These are phyloP conservation scores for Byssoonygena ceratinophila DNA, from an alignment of 2,329 filamentous ascomycete genomes.

Conservation along the genomic window DNA sequence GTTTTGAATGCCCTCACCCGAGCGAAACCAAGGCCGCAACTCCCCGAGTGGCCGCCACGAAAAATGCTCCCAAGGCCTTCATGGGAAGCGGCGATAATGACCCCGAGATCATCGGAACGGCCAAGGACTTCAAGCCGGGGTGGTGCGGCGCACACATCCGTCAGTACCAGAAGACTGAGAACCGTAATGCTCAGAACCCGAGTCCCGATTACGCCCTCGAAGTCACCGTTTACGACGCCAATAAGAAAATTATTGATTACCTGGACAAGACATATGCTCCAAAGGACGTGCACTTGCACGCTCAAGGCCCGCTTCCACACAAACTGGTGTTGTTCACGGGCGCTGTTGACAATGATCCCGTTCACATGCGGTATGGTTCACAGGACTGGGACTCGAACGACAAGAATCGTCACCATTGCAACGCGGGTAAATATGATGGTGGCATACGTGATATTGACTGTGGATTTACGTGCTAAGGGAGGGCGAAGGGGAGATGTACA, in stretches of 20 bases:
- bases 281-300: neutral
- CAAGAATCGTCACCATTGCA: neutral
- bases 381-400: slow-evolving; percentile 2
- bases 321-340: slow-evolving; percentile 6
- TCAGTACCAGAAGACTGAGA: slow-evolving; percentile 6
- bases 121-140: slow-evolving; percentile 4
- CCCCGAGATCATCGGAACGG: slow-evolving; percentile 5
- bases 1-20: slow-evolving; percentile 6
- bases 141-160: slow-evolving; percentile 8
- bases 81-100: slow-evolving; percentile 6
- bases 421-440: slow-evolving; percentile 1
- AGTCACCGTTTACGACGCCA: slow-evolving; percentile 6
- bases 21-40: neutral
- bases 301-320: slow-evolving; percentile 5
- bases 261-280: slow-evolving; percentile 10
- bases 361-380: neutral
- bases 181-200: slow-evolving; percentile 6
- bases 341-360: slow-evolving; percentile 2
- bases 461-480: neutral
- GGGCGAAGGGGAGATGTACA: neutral
- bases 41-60: neutral
- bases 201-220: slow-evolving; percentile 5
- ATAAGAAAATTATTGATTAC: slow-evolving; percentile 2
- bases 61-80: slow-evolving; percentile 9
- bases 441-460: slow-evolving; percentile 10